phyloP scores from a whole-genome alignment of 2,329 filamentous ascomycete species.

The Talaromyces verruculosus region DNA sequence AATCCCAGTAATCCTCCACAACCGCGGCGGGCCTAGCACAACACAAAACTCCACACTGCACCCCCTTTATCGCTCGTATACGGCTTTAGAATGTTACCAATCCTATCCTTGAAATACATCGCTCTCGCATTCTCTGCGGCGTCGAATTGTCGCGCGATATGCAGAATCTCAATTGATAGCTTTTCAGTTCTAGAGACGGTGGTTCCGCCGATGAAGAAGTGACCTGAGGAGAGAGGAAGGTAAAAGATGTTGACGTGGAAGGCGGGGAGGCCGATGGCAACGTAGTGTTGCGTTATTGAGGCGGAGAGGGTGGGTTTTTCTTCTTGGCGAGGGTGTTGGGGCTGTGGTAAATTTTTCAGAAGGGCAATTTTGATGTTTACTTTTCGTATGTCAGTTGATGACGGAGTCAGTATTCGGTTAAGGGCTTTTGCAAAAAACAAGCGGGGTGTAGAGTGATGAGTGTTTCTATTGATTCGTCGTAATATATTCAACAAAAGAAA shows the following conservation, averaged over 20 bases:
- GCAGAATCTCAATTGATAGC: conserved; percentile 1
- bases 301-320: conserved; percentile 20
- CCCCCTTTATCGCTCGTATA: background rate
- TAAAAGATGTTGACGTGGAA: conserved; percentile 28
- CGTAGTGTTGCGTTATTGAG: conserved; percentile 25
- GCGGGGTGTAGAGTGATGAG: background rate
- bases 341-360: conserved; percentile 16
- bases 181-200: background rate
- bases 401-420: background rate
- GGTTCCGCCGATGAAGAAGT: conserved; percentile 3
- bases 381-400: background rate
- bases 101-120: background rate
- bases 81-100: background rate
- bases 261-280: conserved; percentile 21
- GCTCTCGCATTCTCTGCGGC: background rate
- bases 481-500: background rate
- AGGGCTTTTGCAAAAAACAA: background rate
- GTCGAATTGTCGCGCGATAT: background rate
- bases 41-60: conserved; percentile 11
- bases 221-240: background rate
- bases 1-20: conserved; percentile 15
- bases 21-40: background rate
- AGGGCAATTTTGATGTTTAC: conserved; percentile 3
- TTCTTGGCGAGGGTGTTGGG: background rate
- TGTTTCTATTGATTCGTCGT: background rate